Base-by-base conservation (phyloP, 345 rosid species). In the Litchi chinensis region DNA sequence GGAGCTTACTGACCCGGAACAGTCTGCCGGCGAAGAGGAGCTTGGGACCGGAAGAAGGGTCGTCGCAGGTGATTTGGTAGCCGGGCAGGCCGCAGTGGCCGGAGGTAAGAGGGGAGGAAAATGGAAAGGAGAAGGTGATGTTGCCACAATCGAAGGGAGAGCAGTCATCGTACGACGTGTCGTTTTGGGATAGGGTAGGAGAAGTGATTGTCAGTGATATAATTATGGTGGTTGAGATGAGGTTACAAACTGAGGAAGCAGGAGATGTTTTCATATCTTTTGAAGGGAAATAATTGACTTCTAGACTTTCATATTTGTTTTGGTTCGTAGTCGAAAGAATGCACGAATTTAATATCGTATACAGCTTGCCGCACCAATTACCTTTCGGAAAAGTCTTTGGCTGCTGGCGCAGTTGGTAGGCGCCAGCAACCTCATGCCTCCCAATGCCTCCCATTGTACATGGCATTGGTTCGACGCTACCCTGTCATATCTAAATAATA, bases 121-220 rank as follows among this genome's bases (percentile, higher is more conserved):
- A 84, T 15, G 88, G 88, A 81, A 85, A 87, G 75, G 83, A 11
- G 79, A 83, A 83, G 46, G 1, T 79, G 65, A 87, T 65, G 79
- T 65, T 65, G 37, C 85, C 87, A 24, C 89, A 87, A 0, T 5
- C 4, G 78, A 82, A 79, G 3, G 84, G 85, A 1, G 54, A 18
- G 68, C 90, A 87, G 3, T 69, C 68, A 37, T 81, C 24, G 73
- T 73, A 60, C 13, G 63, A 46, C 62, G 21, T 32, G 32, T 65
- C 68, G 73, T 52, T 52, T 21, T 54, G 84, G 59, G 82, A 68
- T 50, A 8, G 62, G 24, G 43, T 65, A 13, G 52, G 6, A 71
- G 41, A 3, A 15, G 78, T 15, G 22, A 75, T 70, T 8, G 22
- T 22, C 12, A 32, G 19, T 50, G 26, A 26, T 50, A 77, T 15